Evolutionary conservation across 2,329 filamentous ascomycete species (phyloP), one percentile per base, ranked within the genome.

Genomic region (Herpotrichia juniperi): DNA sequence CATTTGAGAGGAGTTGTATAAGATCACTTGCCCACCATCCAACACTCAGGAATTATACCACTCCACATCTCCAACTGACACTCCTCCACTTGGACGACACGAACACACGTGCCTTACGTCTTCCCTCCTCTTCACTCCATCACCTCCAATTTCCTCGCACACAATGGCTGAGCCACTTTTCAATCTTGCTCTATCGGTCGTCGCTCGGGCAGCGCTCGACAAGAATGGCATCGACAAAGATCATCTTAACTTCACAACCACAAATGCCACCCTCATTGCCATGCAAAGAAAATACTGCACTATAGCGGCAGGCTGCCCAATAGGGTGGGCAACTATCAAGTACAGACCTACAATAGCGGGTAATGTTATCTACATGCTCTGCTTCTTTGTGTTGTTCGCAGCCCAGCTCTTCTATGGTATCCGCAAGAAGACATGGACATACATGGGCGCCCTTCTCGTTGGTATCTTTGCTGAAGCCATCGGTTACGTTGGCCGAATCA

Each of bases 401-500:
- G 66, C 71, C n/a, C 83, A 85, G 48, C 32, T 80, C 9, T 74
- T 68, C 4, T 71, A 83, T 8, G 81, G 81, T 7, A 64, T 80
- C 45, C 75, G 74, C 31, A 79, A 78, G 59, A 76, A 75, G 49
- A 81, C 82, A 44, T 85, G 79, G 77, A 80, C 79, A 7, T 83
- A 81, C 59, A 73, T 78, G 66, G 62, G 74, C 14, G 78, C 76
- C 0, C 72, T 83, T 58, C 61, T 70, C 9, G 50, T 75, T 3
- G 82, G 80, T 8, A 71, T 80, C 1, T 57, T 80, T 2, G 76
- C 82, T 46, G 82, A 84, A 62, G 72, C 79, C 24, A 67, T 83
- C 1, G 84, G 84, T 17, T 87, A 86, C 59, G 71, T 77, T 19
- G 81, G 80, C 2, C 76, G 83, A 9, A 59, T 86, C 14, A 66